These are phyloP conservation scores for Daedaleopsis sinensis DNA, from an alignment of 768 basidiomycete genomes.

Conservation along the genomic window DNA sequence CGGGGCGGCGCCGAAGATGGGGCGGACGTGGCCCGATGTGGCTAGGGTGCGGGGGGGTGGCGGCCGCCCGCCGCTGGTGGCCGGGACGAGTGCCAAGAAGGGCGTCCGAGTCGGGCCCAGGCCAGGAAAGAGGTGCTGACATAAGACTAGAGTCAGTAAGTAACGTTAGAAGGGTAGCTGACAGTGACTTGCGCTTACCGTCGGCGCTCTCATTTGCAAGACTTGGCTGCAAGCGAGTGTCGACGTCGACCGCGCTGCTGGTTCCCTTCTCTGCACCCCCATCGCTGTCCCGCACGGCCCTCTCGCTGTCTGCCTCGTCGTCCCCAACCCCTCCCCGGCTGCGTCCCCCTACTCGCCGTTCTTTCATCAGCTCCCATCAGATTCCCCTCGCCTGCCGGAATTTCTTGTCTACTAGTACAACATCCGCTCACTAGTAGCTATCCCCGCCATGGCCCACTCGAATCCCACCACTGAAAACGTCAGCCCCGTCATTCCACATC, in stretches of 20 bases:
- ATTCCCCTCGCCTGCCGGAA: too few relatives aligned
- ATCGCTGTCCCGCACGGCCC: constrained; percentile 10
- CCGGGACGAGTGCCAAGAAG: too few relatives aligned
- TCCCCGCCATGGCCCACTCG: constrained; percentile 19
- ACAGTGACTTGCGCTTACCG: neutral
- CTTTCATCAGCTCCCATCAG: constrained; percentile 15
- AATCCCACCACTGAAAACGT: constrained; percentile 22
- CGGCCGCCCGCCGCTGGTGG: too few relatives aligned
- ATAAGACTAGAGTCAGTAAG: constrained; percentile 10
- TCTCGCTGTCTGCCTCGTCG: neutral
- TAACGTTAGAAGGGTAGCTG: constrained; percentile 6
- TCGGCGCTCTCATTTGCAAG: constrained; percentile 18
- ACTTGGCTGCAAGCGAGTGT: constrained; percentile 14
- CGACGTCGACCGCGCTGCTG: constrained; percentile 18
- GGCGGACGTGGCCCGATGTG: neutral
- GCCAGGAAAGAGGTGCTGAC: constrained; percentile 5
- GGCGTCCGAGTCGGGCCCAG: neutral
- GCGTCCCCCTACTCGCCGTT: constrained; percentile 1
- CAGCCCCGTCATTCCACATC: constrained; percentile 28
- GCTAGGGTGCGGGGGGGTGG: neutral
- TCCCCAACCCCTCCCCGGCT: neutral
- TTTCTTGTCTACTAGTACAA: constrained; percentile 7
- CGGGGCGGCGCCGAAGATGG: neutral
- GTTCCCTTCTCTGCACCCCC: constrained; percentile 9
- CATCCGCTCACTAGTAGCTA: constrained; percentile 8